Evolutionary conservation across 495 filamentous ascomycete species (phyloP), one percentile per base, ranked within the genome.

Genomic region (Hypoxylon cercidicola): DNA sequence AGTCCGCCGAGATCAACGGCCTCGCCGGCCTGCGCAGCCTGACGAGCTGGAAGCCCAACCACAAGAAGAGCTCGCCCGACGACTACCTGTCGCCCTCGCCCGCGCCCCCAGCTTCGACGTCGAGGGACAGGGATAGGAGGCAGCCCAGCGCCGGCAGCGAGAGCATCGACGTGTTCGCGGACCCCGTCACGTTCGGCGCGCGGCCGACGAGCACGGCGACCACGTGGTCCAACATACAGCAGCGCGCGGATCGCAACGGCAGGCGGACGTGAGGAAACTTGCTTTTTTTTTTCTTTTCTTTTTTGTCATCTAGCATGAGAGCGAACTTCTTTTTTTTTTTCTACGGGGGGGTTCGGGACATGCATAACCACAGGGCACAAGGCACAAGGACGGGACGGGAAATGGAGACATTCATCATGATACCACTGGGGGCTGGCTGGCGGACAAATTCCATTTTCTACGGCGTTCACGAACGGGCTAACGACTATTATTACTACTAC

Each of bases 131-230:
- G 44, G 60, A 79, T 40, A 77, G 84, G 1, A 80, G 86, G 68
- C 79, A 81, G 13, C 39, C 39, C 1, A 89, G 87, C 65, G 83
- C 76, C 1, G 72, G 71, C 21, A 74, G 73, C 30, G 86, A 89
- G 72, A 88, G 84, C 74, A 91, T 92, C 68, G 85, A 87, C 62
- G 81, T 93, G 12, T 92, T 89, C 74, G 85, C 88, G 4, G 89
- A 90, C 53, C 85, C 85, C 9, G 78, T 72, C 13, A 78, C 74
- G 5, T 64, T 82, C 52, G 49, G 69, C 20, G 59, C 43, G 45
- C 7, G 61, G 30, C 61, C 62, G 3, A 52, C 37, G 3, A 65
- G 61, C 51, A 15, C 47, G 45, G 71, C 49, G 20, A 73, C 71
- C 35, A 73, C 71, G 55, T 73, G 71, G 71, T 69, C 68, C 8